Evolutionary conservation across 805 yeast genomes (phyloP), one percentile per base, ranked within the genome.

Genomic region (Schizosaccharomyces octosporus): DNA sequence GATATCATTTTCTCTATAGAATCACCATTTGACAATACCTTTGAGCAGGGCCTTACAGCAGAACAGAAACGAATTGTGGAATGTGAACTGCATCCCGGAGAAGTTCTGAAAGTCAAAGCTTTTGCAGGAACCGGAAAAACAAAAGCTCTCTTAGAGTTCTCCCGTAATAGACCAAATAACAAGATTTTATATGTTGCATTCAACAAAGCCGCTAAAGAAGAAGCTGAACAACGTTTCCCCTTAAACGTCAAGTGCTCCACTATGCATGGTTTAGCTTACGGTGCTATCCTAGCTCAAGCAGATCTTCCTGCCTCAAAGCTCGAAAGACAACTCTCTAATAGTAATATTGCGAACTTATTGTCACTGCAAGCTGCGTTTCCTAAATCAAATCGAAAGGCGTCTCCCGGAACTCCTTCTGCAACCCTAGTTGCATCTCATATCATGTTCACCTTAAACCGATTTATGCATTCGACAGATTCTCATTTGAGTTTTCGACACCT

Each of bases 51-150:
- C 36, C 57, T 51, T 51, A 51, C 57, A 3, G 19, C 31, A 24
- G 57, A 51, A 51, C 57, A 51, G 27, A 21, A 51, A 29, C 19
- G n/a, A 9, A 51, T 51, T 6, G 57, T 51, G 13, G 36, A 51
- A 24, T 51, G 57, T 27, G 36, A 24, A 29, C 15, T 51, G 11
- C 6, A 51, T 29, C 36, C 57, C 15, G 36, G 57, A 15, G 57
- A 51, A 29, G 36, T 51, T 24, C 15, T 51, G 32, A 51, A 51
- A 29, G 57, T 51, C 36, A 51, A 51, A 29, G 57, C 57, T 17
- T 51, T 51, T 29, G 57, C 57, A 24, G 57, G 57, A 9, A 51
- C 57, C n/a, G 57, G 57, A 7, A 51, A 51, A 24, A 51, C 57
- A 21, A 51, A 29, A 24, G 57, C 57, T 19, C 27, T 51, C 5